Evolutionary conservation across 106 monocot genomes (phyloP).

Genomic region (Alisma plantagoaquatica): DNA sequence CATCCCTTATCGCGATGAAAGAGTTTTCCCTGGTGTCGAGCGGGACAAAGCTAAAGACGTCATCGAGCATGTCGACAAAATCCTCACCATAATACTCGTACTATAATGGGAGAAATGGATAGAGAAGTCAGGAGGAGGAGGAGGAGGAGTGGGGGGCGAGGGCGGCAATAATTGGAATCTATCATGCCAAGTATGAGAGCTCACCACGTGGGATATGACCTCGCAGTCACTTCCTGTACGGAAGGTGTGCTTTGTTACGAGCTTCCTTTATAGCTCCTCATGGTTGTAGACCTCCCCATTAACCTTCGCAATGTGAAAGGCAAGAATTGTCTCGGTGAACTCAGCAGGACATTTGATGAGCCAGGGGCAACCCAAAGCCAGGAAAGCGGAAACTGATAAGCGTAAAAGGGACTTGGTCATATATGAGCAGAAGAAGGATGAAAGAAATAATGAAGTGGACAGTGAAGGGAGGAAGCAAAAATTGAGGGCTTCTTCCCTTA

Average conservation of each 20-base stretch:
- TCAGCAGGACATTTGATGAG: neutral
- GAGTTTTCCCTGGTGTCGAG: conserved; percentile 34
- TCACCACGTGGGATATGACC: conserved; percentile 80
- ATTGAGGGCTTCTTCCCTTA: neutral
- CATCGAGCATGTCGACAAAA: conserved; percentile 54
- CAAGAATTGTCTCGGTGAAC: neutral
- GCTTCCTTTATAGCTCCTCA: conserved; percentile 49
- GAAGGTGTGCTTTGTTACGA: conserved; percentile 47
- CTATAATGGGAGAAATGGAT: conserved; percentile 16
- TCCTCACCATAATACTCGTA: conserved; percentile 67
- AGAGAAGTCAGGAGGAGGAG: neutral
- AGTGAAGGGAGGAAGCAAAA: too few relatives aligned
- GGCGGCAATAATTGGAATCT: neutral
- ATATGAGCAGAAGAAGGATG: neutral
- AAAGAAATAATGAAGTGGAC: too few relatives aligned
- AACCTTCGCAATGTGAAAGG: too few relatives aligned
- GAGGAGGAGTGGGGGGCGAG: neutral
- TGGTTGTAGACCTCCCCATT: conserved; percentile 95
- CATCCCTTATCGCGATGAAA: conserved; percentile 52
- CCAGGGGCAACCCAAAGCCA: neutral
- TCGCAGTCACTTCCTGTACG: conserved; percentile 83
- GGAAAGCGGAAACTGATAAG: neutral
- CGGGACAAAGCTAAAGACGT: conserved; percentile 51
- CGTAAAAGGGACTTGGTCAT: too few relatives aligned
- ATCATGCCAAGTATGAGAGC: neutral